Percentiles rank a stretch among this genome's conserved stretches.
Conservation (phyloP, 1,284 basidiomycete species). For the Leccinum angustisporum region DNA sequence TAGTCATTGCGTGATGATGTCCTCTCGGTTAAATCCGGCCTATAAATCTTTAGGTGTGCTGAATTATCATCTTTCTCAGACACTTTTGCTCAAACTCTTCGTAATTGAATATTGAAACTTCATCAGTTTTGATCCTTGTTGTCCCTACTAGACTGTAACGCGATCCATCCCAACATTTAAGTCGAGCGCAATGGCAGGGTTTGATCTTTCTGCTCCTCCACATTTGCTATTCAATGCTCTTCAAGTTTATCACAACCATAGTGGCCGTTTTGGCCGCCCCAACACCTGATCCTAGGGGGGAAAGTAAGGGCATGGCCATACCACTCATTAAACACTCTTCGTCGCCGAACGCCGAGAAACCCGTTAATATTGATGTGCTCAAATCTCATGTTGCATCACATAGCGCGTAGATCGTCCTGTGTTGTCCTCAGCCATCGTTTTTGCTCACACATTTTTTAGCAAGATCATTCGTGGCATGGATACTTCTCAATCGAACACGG, state of each 20-base stretch:
- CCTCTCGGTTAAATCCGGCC: too few species aligned
- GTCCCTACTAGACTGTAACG: not conserved
- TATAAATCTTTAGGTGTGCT: not conserved
- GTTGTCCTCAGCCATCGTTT: not conserved
- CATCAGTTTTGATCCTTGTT: not conserved
- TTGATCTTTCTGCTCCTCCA: not conserved
- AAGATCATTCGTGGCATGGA: not conserved
- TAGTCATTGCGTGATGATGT: too few species aligned
- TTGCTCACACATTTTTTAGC: not conserved
- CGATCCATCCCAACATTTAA: not conserved
- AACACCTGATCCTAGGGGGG: not conserved
- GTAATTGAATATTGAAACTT: too few species aligned
- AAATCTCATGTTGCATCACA: not conserved
- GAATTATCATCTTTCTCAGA: not conserved
- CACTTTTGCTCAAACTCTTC: too few species aligned
- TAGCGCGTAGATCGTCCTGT: not conserved
- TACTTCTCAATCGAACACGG: not conserved
- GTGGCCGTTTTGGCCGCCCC: not conserved
- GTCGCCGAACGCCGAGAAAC: too few species aligned
- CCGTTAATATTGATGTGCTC: not conserved
- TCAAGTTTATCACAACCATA: not conserved
- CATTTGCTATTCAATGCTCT: not conserved
- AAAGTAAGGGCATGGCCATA: not conserved
- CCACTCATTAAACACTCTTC: not conserved
- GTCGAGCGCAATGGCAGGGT: not conserved